Evolutionary conservation across 2,329 filamentous ascomycete genomes (phyloP).

Genomic region (Fusarium goolgardi): DNA sequence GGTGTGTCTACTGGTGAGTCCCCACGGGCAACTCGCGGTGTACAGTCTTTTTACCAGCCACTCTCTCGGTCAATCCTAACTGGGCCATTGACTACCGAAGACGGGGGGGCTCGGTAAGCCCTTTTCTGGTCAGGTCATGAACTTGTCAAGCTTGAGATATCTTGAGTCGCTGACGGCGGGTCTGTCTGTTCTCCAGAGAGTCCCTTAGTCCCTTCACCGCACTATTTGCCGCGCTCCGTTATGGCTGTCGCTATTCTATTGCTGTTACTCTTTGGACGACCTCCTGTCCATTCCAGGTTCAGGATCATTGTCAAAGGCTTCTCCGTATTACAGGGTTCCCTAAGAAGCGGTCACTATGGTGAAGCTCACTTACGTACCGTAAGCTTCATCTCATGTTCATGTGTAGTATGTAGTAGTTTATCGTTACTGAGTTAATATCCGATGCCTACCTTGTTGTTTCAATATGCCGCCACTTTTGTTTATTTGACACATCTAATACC

Average conservation of each 20-base stretch:
- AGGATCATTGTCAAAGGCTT: neutral
- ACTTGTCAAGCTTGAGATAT: conserved; percentile 23
- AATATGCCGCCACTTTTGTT: conserved; percentile 12
- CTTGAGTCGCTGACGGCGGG: conserved; percentile 32
- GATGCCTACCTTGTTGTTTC: conserved; percentile 8
- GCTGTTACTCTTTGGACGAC: conserved; percentile 5
- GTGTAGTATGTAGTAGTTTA: neutral
- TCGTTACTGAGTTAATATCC: conserved; percentile 9
- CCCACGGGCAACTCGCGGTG: conserved; percentile 39
- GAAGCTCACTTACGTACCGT: conserved; percentile 2
- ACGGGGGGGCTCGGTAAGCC: conserved; percentile 22
- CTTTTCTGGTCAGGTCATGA: conserved; percentile 27
- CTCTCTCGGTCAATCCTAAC: conserved; percentile 34
- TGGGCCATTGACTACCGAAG: conserved; percentile 22
- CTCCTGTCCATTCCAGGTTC: neutral
- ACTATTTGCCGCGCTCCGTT: conserved; percentile 13
- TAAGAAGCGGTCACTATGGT: neutral
- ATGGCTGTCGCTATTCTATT: conserved; percentile 1
- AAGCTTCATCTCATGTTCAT: conserved; percentile 8
- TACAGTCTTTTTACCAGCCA: conserved; percentile 7
- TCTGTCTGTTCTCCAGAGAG: conserved; percentile 18
- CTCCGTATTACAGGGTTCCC: neutral
- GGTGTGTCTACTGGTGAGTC: conserved; percentile 40
- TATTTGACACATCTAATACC: conserved; percentile 18
- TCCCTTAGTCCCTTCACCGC: conserved; percentile 22